These are phyloP conservation scores for Neurospora intermedia DNA, from an alignment of 495 filamentous ascomycete species.

Conservation along the genomic window DNA sequence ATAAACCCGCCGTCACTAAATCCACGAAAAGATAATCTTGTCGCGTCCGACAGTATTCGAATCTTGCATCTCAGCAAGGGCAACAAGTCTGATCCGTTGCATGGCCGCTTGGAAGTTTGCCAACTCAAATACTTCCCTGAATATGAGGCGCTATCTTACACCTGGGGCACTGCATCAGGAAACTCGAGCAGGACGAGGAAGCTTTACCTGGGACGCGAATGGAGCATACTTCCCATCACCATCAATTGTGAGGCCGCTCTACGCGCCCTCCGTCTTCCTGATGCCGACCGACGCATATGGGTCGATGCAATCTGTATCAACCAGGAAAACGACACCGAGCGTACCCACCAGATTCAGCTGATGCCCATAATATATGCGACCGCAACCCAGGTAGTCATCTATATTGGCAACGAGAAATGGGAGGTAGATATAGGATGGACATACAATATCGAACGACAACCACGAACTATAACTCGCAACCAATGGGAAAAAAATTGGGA, in stretches of 20 bases:
- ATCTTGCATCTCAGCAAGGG: conserved; percentile 10
- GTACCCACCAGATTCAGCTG: conserved; percentile 15
- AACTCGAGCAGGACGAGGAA: conserved; percentile 7
- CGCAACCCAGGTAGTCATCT: conserved; percentile 18
- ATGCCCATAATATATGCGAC: conserved; percentile 24
- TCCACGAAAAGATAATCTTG: neutral
- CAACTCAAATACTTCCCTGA: conserved; percentile 15
- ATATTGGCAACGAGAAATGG: conserved; percentile 12
- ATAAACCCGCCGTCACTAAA: neutral
- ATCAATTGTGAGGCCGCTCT: conserved; percentile 13
- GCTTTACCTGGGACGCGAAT: conserved; percentile 13
- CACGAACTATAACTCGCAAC: neutral
- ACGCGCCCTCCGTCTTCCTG: conserved; percentile 7
- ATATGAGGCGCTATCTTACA: conserved; percentile 13
- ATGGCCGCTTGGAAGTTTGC: conserved; percentile 5
- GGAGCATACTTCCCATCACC: conserved; percentile 11
- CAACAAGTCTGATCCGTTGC: conserved; percentile 8
- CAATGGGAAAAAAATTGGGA: conserved; percentile 8
- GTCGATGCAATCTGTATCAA: conserved; percentile 26
- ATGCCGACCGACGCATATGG: conserved; percentile 14
- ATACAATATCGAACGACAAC: neutral
- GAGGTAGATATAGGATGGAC: neutral
- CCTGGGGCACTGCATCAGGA: conserved; percentile 10
- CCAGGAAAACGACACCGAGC: conserved; percentile 15
- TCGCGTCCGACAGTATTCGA: conserved; percentile 8